Conservation (phyloP, 1,284 basidiomycete species). For the Ganoderma meredithae region DNA sequence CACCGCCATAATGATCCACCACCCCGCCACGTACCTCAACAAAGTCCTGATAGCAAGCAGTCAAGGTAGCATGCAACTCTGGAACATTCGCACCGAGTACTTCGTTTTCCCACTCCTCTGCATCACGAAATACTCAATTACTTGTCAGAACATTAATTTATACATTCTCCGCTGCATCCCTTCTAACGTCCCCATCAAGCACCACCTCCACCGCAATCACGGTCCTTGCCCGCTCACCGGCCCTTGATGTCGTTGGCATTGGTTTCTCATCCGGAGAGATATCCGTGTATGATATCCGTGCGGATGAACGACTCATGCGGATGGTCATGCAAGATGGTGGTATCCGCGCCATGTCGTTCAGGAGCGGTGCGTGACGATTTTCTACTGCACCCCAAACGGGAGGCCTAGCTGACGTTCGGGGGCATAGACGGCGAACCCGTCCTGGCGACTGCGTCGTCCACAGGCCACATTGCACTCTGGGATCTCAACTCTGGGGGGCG, state of each 20-base stretch:
- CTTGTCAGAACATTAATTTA: slow-evolving; percentile 68
- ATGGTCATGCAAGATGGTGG: slow-evolving; percentile 89
- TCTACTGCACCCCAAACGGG: not conserved
- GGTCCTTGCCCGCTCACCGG: slow-evolving; percentile 89
- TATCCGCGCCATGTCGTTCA: slow-evolving; percentile 82
- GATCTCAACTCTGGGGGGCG: slow-evolving; percentile 86
- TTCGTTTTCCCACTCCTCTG: slow-evolving; percentile 39
- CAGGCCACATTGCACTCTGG: slow-evolving; percentile 90
- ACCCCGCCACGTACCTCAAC: slow-evolving; percentile 97
- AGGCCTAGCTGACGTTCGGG: slow-evolving; percentile 6
- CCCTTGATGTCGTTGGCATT: slow-evolving; percentile 94
- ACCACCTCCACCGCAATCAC: slow-evolving; percentile 70
- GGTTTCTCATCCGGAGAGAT: slow-evolving; percentile 91
- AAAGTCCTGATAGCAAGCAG: slow-evolving; percentile 90
- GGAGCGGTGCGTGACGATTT: slow-evolving; percentile 72
- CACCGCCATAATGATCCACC: slow-evolving; percentile 84
- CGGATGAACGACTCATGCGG: slow-evolving; percentile 88
- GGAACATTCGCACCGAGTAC: slow-evolving; percentile 90
- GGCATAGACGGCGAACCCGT: slow-evolving; percentile 82
- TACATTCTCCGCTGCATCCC: slow-evolving; percentile 58
- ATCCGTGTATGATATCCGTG: slow-evolving; percentile 88
- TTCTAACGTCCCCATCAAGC: slow-evolving; percentile 53
- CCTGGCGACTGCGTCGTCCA: slow-evolving; percentile 86
- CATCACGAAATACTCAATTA: slow-evolving; percentile 14
- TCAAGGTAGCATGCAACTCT: slow-evolving; percentile 89